Evolutionary conservation across 2,329 filamentous ascomycete species (phyloP), one percentile per base, ranked within the genome.

Genomic region (Coniochaeta sp.): DNA sequence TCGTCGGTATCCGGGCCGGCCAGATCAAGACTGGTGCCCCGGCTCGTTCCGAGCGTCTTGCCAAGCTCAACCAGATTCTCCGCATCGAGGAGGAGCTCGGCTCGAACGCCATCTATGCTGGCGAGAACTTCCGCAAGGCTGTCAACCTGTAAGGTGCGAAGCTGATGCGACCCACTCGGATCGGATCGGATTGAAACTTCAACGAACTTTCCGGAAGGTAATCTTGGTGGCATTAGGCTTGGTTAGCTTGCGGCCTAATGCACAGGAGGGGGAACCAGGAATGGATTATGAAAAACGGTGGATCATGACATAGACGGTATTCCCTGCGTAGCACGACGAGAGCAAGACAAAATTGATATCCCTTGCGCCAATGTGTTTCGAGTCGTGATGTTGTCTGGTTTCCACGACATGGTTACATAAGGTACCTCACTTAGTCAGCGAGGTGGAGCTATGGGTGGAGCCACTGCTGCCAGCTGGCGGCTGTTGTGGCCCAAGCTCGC

Each of bases 11-110:
- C 74, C 91, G 95, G 71, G 82, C 93, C 71, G 95, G 95, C 69
- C 91, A 99, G 86, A 98, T 99, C 87, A 97, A 97, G 91, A 96
- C 93, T 67, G 93, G 93, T 86, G 93, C 93, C 65, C 95, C 95
- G 70, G 90, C 89, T 75, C 89, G 95, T 73, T 97, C 93, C 70
- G 95, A 99, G 87, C 93, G 95, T 84, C 86, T 98, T 69, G 95
- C 95, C 78, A 99, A 99, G 87, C 90, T 99, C 76, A 99, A 99
- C 90, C 95, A 99, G 85, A 96, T 99, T 73, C 90, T 99, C 74
- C 91, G 95, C 75, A 99, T 99, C 71, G 95, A 99, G 87, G 95
- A 99, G 84, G 95, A 99, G 85, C 89, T 99, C 66, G 93, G 93
- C 70, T 85, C 87, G 71, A 89, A 95, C 71, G 95, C 93, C 69